phyloP scores from a whole-genome alignment of 768 basidiomycete genomes.

The Kwoniella mangroviensis region DNA sequence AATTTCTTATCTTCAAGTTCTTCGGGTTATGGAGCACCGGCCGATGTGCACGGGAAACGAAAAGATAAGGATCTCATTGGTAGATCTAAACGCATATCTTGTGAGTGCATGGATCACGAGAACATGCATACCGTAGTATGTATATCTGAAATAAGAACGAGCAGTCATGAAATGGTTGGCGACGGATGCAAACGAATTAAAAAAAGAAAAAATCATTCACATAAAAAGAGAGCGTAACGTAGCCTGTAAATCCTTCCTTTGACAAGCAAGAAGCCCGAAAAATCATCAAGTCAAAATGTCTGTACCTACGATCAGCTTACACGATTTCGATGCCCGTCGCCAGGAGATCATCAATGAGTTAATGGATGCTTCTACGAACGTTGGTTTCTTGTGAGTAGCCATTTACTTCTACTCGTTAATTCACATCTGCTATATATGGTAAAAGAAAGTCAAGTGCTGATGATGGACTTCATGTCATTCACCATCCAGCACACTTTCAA shows the following conservation, averaged over 20 bases:
- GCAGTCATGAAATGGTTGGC: no score
- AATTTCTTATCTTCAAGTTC: no score
- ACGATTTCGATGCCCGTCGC: conserved; percentile 43
- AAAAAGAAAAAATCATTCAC: neutral
- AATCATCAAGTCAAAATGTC: conserved; percentile 18
- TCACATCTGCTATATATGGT: neutral
- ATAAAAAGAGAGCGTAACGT: no score
- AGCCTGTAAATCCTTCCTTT: no score
- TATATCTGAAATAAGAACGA: neutral
- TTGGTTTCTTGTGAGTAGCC: conserved; percentile 50
- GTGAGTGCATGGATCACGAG: neutral
- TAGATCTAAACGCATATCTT: neutral
- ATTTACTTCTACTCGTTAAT: neutral
- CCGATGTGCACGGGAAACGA: no score
- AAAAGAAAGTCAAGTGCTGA: no score
- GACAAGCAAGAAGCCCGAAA: neutral
- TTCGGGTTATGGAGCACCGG: no score
- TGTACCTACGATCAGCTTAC: conserved; percentile 41
- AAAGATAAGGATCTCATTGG: neutral
- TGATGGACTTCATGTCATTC: no score
- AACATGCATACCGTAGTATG: neutral
- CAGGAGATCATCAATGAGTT: conserved; percentile 45
- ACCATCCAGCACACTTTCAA: conserved; percentile 36
- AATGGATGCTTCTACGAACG: conserved; percentile 39
- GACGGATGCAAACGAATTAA: neutral